Evolutionary conservation across 192 early-diverging fungal genomes (phyloP), one percentile per base, ranked within the genome.

Genomic region (Chytriomyces confervae): DNA sequence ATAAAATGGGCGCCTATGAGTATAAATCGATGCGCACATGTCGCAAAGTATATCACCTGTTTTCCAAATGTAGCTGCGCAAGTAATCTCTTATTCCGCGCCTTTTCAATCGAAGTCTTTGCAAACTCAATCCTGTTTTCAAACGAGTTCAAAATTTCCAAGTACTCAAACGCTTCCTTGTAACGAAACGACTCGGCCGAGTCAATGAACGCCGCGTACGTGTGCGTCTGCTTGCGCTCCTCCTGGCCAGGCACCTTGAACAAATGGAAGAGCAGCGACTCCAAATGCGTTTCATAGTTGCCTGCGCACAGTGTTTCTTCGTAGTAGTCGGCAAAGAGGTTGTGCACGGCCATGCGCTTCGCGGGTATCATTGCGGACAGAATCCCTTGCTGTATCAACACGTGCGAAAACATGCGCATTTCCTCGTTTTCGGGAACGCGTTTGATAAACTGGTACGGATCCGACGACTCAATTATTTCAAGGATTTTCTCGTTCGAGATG

Each of bases 371-470:
- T n/a, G 48, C 60, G 16, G 46, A 24, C 11, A 61, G 44, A 27
- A 72, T 72, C 27, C 51, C 71, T 72, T 72, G 71, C n/a, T 72
- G n/a, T 8, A 72, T 61, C n/a, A 72, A 50, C 24, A 46, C 51
- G 53, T 72, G 71, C 9, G 24, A 24, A 50, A 72, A 72, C 53
- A 57, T 57, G 13, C 53, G 13, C 53, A 57, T 20, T 36, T 36
- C 36, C 20, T 20, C 53, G 20, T 13, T n/a, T 57, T 13, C 53
- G 20, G 13, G 13, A 20, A 20, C 20, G 3, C 20, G 16, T 13
- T 45, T 29, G 20, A n/a, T 27, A 6, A 61, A n/a, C 47, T 69
- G 18, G 20, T 20, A n/a, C 24, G 27, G 13, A 46, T 69, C 68
- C 11, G 9, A 69, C 3, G 68, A 20, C n/a, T 69, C 47, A 45